Evolutionary conservation across 345 rosid species (phyloP), one percentile per base, ranked within the genome.

Genomic region (Erucastrum elatum): DNA sequence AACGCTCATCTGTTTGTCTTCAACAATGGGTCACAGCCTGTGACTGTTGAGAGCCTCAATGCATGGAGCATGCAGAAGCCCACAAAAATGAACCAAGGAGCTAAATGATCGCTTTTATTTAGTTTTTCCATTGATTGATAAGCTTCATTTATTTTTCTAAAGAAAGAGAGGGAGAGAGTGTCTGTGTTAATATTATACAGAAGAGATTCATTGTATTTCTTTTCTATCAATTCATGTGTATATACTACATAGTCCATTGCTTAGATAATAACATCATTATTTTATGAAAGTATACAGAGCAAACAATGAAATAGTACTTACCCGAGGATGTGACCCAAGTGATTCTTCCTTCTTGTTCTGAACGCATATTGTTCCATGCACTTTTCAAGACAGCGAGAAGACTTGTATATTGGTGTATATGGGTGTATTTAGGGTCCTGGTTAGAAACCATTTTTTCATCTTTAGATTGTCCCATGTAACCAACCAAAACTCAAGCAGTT

Each of bases 61-160:
- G 96, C 97, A 4, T 95, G 93, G 98, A 88, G 87, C 80, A 95
- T 95, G 97, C 82, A 76, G 0, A 79, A 73, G 63, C 91, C 98
- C 6, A 0, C 0, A 8, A 13, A 53, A 72, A 85, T 82, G 86
- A 86, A 83, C 75, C 41, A 83, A 79, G 66, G 75, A 62, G 82
- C 70, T 61, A 16, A 68, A 16, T 79, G 66, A 79, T 49, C 30
- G 15, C 68, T 56, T 53, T 68, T 7, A 11, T 53, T 37, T n/a
- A n/a, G n/a, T 17, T 6, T 16, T 35, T 64, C 64, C 21, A 26
- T 34, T 34, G 30, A 35, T 41, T 67, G 17, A 12, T 41, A 30
- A 17, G 59, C 12, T 41, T 68, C 61, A 41, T 75, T 59, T 15
- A 17, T 17, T 59, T 41, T 12, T 17, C n/a, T 12, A 10, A 58